These are phyloP conservation scores for Linnemannia zychae DNA, from an alignment of 192 early-diverging fungal species.

Conservation along the genomic window DNA sequence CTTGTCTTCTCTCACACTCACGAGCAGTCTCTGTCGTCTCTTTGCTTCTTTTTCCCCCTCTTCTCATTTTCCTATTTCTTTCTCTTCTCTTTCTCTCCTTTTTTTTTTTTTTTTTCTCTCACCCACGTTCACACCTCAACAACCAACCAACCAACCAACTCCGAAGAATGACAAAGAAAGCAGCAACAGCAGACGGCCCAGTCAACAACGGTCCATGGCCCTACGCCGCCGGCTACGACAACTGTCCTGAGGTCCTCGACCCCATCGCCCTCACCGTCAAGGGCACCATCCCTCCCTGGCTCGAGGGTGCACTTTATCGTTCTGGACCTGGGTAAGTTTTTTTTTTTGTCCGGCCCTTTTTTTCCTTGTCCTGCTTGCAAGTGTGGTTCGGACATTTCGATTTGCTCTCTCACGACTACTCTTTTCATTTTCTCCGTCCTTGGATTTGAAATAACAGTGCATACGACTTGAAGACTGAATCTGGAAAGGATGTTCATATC, in stretches of 20 bases:
- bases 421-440: not conserved
- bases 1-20: not conserved
- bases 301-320: slow-evolving; percentile 65
- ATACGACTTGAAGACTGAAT: slow-evolving; percentile 48
- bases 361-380: no score
- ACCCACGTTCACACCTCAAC: not conserved
- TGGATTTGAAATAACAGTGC: slow-evolving; percentile 10
- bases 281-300: slow-evolving; percentile 63
- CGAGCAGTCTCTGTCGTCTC: not conserved
- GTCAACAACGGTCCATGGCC: slow-evolving; percentile 31
- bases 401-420: not conserved
- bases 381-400: not conserved
- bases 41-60: not conserved
- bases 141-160: not conserved
- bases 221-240: slow-evolving; percentile 48
- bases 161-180: slow-evolving; percentile 5
- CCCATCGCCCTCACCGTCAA: slow-evolving; percentile 45
- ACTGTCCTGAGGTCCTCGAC: slow-evolving; percentile 54
- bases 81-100: not conserved
- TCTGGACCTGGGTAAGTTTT: slow-evolving; percentile 57
- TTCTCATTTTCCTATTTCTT: not conserved
- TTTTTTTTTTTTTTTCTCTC: not conserved
- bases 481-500: slow-evolving; percentile 42
- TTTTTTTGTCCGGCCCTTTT: not conserved
- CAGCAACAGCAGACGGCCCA: not conserved